A percentile compares a stretch with the other conserved stretches of the same genome.
Conservation (phyloP, 2,329 filamentous ascomycete species). For the Neophaeococcomyces mojaviensis region DNA sequence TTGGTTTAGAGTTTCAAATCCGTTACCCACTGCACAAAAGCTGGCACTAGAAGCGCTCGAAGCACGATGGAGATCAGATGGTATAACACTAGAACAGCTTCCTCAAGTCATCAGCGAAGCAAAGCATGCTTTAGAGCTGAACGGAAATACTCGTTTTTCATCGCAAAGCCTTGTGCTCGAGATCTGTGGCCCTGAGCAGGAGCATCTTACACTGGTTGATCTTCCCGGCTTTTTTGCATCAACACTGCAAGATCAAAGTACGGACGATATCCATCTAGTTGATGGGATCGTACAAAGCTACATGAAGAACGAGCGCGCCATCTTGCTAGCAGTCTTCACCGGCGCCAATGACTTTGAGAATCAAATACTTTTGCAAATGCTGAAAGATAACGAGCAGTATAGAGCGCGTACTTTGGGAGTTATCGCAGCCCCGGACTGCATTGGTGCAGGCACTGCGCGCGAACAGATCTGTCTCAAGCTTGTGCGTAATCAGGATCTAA, state of each 20-base stretch:
- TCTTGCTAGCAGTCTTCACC: slow-evolving; percentile 50
- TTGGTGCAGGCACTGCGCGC: slow-evolving; percentile 25
- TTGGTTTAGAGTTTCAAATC: slow-evolving; percentile 31
- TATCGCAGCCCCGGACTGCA: slow-evolving; percentile 31
- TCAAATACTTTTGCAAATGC: slow-evolving; percentile 49
- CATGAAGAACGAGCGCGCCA: slow-evolving; percentile 50
- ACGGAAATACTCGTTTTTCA: slow-evolving; percentile 32
- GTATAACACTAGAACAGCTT: too few relatives aligned
- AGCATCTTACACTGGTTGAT: slow-evolving; percentile 55
- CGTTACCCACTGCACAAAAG: too few relatives aligned
- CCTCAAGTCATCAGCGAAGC: slow-evolving; percentile 45
- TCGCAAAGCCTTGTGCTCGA: slow-evolving; percentile 52
- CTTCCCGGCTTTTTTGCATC: slow-evolving; percentile 53
- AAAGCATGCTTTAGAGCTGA: slow-evolving; percentile 44
- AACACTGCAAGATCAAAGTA: slow-evolving; percentile 47
- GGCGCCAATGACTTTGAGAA: slow-evolving; percentile 48
- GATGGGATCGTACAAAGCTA: slow-evolving; percentile 44
- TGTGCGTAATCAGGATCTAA: slow-evolving; percentile 24
- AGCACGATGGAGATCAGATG: too few relatives aligned
- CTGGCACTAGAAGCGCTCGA: too few relatives aligned
- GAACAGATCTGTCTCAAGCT: slow-evolving; percentile 22
- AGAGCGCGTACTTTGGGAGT: slow-evolving; percentile 31
- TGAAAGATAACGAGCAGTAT: slow-evolving; percentile 28
- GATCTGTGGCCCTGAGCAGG: slow-evolving; percentile 52
- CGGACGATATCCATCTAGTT: slow-evolving; percentile 47